Evolutionary conservation across 192 early-diverging fungal genomes (phyloP).

Genomic region (Gigaspora rosea): DNA sequence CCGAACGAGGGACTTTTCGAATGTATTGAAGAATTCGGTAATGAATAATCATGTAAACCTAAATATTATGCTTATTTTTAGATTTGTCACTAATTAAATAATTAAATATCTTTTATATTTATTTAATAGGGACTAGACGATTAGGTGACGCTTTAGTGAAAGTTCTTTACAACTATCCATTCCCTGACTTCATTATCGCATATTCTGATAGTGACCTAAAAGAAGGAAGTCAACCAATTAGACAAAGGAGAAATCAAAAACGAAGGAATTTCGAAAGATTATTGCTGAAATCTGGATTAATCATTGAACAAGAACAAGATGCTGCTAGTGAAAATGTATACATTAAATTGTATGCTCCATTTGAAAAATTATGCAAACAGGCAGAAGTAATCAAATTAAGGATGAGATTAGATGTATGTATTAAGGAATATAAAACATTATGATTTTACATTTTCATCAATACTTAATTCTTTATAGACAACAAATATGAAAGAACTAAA

Average conservation of each 20-base stretch:
- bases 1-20: constrained; percentile 36
- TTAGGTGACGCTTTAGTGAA: constrained; percentile 45
- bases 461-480: constrained; percentile 6
- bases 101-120: too few relatives aligned
- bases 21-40: constrained; percentile 42
- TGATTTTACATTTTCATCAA: constrained; percentile 22
- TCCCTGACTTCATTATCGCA: constrained; percentile 46
- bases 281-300: constrained; percentile 38
- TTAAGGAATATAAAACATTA: background rate
- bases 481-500: constrained; percentile 32
- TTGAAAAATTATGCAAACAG: constrained; percentile 43
- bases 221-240: constrained; percentile 30
- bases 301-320: constrained; percentile 44
- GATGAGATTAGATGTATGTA: constrained; percentile 40
- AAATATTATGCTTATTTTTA: background rate
- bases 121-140: constrained; percentile 35
- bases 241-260: constrained; percentile 16
- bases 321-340: constrained; percentile 43
- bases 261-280: constrained; percentile 43
- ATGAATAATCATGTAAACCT: background rate
- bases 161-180: constrained; percentile 40
- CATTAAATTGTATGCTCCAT: constrained; percentile 46
- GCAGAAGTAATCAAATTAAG: constrained; percentile 43
- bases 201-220: constrained; percentile 33
- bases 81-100: background rate